These are phyloP conservation scores for Penicillium sp. DNA, from an alignment of 2,329 filamentous ascomycete species.

Conservation along the genomic window DNA sequence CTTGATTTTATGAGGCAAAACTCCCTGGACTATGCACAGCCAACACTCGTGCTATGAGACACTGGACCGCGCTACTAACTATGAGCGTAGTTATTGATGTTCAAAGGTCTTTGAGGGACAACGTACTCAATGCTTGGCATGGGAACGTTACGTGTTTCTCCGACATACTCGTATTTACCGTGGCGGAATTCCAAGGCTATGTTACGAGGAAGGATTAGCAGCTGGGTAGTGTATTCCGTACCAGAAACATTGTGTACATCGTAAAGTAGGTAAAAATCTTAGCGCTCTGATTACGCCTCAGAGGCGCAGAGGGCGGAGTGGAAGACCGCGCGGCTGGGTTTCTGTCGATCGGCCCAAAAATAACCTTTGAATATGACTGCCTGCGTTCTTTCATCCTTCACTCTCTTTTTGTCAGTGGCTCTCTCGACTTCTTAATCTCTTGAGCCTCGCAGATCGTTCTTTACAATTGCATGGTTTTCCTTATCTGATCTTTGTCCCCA, in stretches of 20 bases:
- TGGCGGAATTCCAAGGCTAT: too few species aligned
- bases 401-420: not conserved
- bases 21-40: not conserved
- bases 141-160: not conserved
- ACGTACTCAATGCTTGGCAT: not conserved
- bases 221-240: not conserved
- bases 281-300: not conserved
- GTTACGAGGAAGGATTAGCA: not conserved
- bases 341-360: slow-evolving; percentile 26
- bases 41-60: not conserved
- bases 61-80: not conserved
- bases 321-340: slow-evolving; percentile 27
- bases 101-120: not conserved
- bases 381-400: slow-evolving; percentile 12
- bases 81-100: not conserved
- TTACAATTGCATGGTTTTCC: not conserved
- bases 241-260: not conserved
- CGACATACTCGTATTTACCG: not conserved
- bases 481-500: not conserved
- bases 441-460: not conserved
- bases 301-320: slow-evolving; percentile 2
- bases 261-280: not conserved
- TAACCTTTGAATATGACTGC: slow-evolving; percentile 26
- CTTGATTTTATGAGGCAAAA: not conserved
- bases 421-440: not conserved